These are phyloP conservation scores for Tetraselmis chui DNA, from an alignment of 139 green algal species.

Conservation along the genomic window DNA sequence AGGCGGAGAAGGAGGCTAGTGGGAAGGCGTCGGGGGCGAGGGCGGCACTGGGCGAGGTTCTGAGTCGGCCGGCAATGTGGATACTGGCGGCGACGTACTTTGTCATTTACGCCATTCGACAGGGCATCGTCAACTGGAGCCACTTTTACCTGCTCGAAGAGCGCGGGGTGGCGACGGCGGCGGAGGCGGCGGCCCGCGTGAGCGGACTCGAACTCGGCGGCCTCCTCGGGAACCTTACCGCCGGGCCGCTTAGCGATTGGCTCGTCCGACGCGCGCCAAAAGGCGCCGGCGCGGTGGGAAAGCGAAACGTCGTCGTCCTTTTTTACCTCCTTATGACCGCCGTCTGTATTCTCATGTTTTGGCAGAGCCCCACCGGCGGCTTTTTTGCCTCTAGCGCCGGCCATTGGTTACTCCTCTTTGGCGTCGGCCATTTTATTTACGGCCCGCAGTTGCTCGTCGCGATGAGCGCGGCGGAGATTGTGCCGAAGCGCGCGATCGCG, in stretches of 20 bases:
- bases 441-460: background rate
- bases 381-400: background rate
- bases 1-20: too few relatives aligned
- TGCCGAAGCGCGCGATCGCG: background rate
- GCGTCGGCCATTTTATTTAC: background rate
- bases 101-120: background rate
- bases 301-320: background rate
- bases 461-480: background rate
- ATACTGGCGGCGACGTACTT: slow-evolving; percentile 1
- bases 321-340: background rate
- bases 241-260: background rate
- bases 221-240: background rate
- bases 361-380: background rate
- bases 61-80: background rate
- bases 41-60: background rate
- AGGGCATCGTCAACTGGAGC: slow-evolving; percentile 7
- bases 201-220: slow-evolving; percentile 4
- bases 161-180: background rate
- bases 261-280: background rate
- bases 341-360: background rate
- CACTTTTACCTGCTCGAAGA: slow-evolving; percentile 7
- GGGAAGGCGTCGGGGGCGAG: background rate
- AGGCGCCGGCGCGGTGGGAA: background rate
- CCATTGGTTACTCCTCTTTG: background rate
- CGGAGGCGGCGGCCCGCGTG: background rate